A percentile compares a stretch with the other conserved stretches of the same genome.
These are phyloP conservation scores for Sugiyamaella marilandica DNA, from an alignment of 805 yeast species.

Conservation along the genomic window DNA sequence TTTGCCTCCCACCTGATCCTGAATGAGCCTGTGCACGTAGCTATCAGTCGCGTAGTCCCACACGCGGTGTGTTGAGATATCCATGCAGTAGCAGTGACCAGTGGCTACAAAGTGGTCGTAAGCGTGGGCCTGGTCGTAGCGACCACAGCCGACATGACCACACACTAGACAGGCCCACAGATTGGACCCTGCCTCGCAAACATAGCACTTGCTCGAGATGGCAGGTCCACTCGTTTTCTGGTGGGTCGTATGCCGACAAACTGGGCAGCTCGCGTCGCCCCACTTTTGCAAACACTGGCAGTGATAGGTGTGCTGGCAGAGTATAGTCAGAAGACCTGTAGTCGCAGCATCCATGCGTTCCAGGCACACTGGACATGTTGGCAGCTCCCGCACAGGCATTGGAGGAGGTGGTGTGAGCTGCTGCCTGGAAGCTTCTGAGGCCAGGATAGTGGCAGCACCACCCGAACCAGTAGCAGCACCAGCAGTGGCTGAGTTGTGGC, in stretches of 20 bases:
- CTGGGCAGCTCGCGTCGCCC: constrained; percentile 89
- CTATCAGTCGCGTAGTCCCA: constrained; percentile 94
- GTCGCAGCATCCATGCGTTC: constrained; percentile 79
- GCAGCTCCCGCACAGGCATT: constrained; percentile 52
- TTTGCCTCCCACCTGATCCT: constrained; percentile 85
- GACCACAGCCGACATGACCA: constrained; percentile 88
- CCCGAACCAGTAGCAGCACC: background rate
- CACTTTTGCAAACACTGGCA: constrained; percentile 83
- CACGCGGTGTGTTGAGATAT: constrained; percentile 72
- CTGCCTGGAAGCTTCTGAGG: constrained; percentile 3
- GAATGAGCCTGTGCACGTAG: constrained; percentile 80
- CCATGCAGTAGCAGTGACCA: constrained; percentile 90
- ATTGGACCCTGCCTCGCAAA: constrained; percentile 55
- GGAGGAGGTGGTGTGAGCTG: constrained; percentile 26
- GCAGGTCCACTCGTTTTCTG: constrained; percentile 15
- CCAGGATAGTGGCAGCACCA: background rate
- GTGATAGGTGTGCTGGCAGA: constrained; percentile 91
- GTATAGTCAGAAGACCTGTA: constrained; percentile 79
- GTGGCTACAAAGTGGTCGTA: constrained; percentile 72
- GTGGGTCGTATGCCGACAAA: constrained; percentile 64
- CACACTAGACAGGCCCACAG: constrained; percentile 88
- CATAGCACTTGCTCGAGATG: constrained; percentile 22
- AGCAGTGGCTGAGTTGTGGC: constrained; percentile 10
- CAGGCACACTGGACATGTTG: constrained; percentile 89
- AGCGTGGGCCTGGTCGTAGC: constrained; percentile 84